Evolutionary conservation across 2,329 filamentous ascomycete species (phyloP), one percentile per base, ranked within the genome.

Genomic region (Pseudogymnoascus destructans): DNA sequence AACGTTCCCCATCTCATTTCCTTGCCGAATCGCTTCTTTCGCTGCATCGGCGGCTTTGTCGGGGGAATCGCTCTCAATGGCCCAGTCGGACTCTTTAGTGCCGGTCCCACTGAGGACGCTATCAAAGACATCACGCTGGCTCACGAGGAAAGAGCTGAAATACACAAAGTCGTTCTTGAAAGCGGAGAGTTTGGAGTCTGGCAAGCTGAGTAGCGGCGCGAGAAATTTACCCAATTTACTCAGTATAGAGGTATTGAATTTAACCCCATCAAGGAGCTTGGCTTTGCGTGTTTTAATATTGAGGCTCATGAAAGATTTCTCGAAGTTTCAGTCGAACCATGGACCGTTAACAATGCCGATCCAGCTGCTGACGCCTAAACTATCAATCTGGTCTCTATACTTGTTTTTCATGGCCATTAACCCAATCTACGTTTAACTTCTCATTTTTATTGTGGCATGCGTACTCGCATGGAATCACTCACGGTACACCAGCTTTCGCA

Each of bases 291-390:
- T 71, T 13, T 69, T 63, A 49, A 80, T 68, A 58, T 79, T 75
- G 66, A 80, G 76, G 0, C 79, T 79, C 61, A 71, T 77, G 33
- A 69, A 67, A 32, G 63, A 49, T 1, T 67, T 66, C 1, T 66
- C 72, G 5, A 79, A 64, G 52, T 73, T 76, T 61, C 72, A 78
- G 52, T 80, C 75, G 64, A 78, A 79, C 77, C 77, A 80, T 62
- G 77, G 78, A 0, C 74, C 72, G 62, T 71, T 75, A 49, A 64
- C 64, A 3, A 78, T 62, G 0, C 66, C 63, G 46, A 78, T 66
- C 64, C 68, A 74, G 55, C 68, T 66, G 57, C 69, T 66, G 4
- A 67, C 61, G 8, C 73, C 73, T 0, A 73, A 66, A 1, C 59
- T 58, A 61, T 74, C 68, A 46, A 78, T 71, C 35, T 73, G 68